A percentile compares a stretch with the other conserved stretches of the same genome.
phyloP scores from a whole-genome alignment of 2,329 filamentous ascomycete genomes.

The Lecanosticta acicola region DNA sequence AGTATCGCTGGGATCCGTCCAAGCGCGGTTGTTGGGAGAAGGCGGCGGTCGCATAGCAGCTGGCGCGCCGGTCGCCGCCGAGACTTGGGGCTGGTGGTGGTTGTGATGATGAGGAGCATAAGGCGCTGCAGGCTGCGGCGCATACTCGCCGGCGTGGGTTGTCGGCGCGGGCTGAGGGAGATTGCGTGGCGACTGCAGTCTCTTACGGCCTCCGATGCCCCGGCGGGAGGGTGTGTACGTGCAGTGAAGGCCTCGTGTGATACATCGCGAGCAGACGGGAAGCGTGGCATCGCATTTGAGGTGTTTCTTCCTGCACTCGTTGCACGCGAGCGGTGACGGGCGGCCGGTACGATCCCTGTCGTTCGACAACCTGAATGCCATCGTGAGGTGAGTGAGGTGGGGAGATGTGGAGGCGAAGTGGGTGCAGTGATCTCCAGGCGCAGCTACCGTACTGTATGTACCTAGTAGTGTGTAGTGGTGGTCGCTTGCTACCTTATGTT shows the following conservation, averaged over 20 bases:
- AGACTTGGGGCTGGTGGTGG: too few relatives aligned
- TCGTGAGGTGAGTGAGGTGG: background rate
- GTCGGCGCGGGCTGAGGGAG: conserved; percentile 34
- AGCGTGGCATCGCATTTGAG: conserved; percentile 68
- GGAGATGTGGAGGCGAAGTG: too few relatives aligned
- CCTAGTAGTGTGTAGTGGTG: too few relatives aligned
- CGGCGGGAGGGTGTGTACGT: conserved; percentile 68
- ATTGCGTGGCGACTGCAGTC: conserved; percentile 39
- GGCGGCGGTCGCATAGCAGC: conserved; percentile 1
- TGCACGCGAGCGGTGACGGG: conserved; percentile 26
- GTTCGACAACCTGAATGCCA: background rate
- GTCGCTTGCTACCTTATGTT: too few relatives aligned
- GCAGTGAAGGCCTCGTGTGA: conserved; percentile 55
- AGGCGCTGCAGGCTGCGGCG: background rate
- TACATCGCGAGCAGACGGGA: conserved; percentile 63
- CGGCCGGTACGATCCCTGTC: background rate
- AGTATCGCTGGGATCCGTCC: background rate
- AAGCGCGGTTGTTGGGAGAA: conserved; percentile 1
- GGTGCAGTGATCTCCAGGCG: too few relatives aligned
- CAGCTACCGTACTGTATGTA: too few relatives aligned
- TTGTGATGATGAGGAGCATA: conserved; percentile 2
- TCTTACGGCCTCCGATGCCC: conserved; percentile 59
- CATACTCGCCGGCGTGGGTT: conserved; percentile 1
- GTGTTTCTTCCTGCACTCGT: conserved; percentile 54
- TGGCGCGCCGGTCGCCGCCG: background rate